phyloP scores from a whole-genome alignment of 2,329 filamentous ascomycete genomes.

The Thielaviopsis euricoi region DNA sequence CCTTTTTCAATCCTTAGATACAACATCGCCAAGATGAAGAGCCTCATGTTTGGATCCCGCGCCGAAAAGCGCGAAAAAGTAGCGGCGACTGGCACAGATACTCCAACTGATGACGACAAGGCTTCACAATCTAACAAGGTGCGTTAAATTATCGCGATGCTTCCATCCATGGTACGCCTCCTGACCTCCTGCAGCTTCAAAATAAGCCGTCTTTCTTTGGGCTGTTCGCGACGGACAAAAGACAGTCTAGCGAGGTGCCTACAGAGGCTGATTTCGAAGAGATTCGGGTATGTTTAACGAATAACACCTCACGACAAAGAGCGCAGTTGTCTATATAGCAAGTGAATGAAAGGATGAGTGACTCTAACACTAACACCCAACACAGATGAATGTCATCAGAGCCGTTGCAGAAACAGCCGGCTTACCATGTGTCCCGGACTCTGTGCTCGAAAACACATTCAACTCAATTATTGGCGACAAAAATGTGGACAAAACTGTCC shows the following conservation, averaged over 20 bases:
- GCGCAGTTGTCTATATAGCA: not conserved
- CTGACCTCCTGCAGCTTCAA: not conserved
- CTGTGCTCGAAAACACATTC: conserved; percentile 39
- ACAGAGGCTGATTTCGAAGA: not conserved
- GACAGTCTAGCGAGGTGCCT: not conserved
- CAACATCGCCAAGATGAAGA: not conserved
- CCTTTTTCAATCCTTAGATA: not conserved
- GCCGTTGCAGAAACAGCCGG: conserved; percentile 25
- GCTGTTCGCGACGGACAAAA: not conserved
- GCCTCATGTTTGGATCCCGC: conserved; percentile 3
- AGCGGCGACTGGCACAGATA: not conserved
- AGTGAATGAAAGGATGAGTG: too few species aligned
- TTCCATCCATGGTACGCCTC: not conserved
- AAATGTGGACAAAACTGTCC: conserved; percentile 57
- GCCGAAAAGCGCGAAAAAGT: conserved; percentile 9
- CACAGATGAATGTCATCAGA: conserved; percentile 26
- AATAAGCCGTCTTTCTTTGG: not conserved
- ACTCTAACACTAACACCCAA: not conserved
- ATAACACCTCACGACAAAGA: too few species aligned
- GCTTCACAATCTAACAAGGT: conserved; percentile 3
- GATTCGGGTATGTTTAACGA: not conserved
- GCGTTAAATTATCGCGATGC: not conserved
- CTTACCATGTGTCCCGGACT: conserved; percentile 33
- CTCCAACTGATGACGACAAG: not conserved
- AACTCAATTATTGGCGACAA: conserved; percentile 49